These are phyloP conservation scores for Leccinum fuscescens DNA, from an alignment of 1,284 basidiomycete species.

Conservation along the genomic window DNA sequence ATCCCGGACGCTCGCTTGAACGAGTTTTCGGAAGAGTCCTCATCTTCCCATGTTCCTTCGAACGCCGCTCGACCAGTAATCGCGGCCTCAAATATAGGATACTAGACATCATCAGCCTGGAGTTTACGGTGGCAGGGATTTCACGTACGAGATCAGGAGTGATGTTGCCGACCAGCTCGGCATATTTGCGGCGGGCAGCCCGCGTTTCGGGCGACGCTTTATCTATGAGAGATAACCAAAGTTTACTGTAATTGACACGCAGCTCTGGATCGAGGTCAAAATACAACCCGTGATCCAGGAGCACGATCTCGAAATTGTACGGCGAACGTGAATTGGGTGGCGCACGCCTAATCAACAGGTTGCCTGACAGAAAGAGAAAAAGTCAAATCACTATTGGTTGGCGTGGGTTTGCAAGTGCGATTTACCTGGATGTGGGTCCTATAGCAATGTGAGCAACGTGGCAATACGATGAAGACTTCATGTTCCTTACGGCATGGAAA, in stretches of 20 bases:
- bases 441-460: constrained; percentile 8
- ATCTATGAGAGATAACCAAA: constrained; percentile 87
- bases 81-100: constrained; percentile 86
- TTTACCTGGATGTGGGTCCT: constrained; percentile 77
- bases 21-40: constrained; percentile 32
- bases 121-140: not conserved
- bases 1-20: constrained; percentile 69
- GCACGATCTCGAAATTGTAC: constrained; percentile 92
- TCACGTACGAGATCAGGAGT: constrained; percentile 73
- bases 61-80: constrained; percentile 66
- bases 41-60: constrained; percentile 53
- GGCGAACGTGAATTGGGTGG: constrained; percentile 66
- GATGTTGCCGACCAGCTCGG: constrained; percentile 87
- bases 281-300: constrained; percentile 90
- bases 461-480: not conserved
- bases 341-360: constrained; percentile 85
- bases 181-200: constrained; percentile 77
- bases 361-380: constrained; percentile 51
- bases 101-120: constrained; percentile 42
- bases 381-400: not conserved
- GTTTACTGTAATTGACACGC: constrained; percentile 74
- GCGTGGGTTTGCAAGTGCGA: not conserved
- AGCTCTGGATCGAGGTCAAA: constrained; percentile 83
- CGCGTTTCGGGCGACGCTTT: constrained; percentile 63
- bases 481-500: constrained; percentile 71